Evolutionary conservation across 106 monocot species (phyloP).

Genomic region (Allium sativum): DNA sequence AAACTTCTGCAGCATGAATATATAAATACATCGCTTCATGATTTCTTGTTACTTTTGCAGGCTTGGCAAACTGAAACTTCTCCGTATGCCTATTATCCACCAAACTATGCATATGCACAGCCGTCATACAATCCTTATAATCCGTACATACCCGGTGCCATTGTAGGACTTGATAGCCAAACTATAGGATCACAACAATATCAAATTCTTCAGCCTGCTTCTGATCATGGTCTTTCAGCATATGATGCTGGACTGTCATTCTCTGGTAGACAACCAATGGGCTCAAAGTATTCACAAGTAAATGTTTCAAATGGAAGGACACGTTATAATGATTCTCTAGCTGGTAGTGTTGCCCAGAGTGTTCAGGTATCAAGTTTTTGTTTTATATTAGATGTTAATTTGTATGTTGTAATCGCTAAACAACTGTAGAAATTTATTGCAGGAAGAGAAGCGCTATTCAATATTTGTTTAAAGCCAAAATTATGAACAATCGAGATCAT

Average conservation of each 20-base stretch:
- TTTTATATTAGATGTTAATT: too few relatives aligned
- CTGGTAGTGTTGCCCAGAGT: conserved; percentile 9
- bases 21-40: too few relatives aligned
- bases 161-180: conserved; percentile 25
- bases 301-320: background rate
- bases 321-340: too few relatives aligned
- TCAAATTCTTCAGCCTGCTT: conserved; percentile 2
- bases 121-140: conserved; percentile 46
- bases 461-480: too few relatives aligned
- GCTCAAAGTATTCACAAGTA: conserved; percentile 16
- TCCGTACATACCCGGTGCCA: conserved; percentile 57
- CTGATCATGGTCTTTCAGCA: conserved; percentile 8
- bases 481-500: too few relatives aligned
- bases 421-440: too few relatives aligned
- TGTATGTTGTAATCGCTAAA: too few relatives aligned
- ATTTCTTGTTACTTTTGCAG: conserved; percentile 15
- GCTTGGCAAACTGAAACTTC: conserved; percentile 40
- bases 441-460: too few relatives aligned
- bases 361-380: conserved; percentile 14
- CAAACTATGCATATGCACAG: conserved; percentile 56
- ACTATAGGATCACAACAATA: conserved; percentile 45
- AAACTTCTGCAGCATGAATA: background rate
- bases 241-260: conserved; percentile 4
- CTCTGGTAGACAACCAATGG: conserved; percentile 12
- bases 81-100: conserved; percentile 62